Evolutionary conservation across 768 basidiomycete genomes (phyloP), one percentile per base, ranked within the genome.

Genomic region (Sistotremastrum suecicum): DNA sequence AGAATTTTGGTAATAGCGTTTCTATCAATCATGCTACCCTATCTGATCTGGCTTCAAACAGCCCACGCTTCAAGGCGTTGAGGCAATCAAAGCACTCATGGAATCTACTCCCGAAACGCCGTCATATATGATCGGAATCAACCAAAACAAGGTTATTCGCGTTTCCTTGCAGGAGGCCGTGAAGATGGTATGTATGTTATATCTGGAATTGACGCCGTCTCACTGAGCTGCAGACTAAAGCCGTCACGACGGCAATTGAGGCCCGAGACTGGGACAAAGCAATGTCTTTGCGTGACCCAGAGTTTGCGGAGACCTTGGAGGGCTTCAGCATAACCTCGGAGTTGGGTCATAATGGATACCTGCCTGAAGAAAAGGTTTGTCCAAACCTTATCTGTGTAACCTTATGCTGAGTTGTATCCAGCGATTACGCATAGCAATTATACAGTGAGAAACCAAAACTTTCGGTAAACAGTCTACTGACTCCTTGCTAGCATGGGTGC

Each of bases 31-130:
- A 12, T n/a, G 47, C 41, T 20, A 11, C 5, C 12, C n/a, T 9
- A 10, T 41, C 7, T 9, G 5, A 28, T 7, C 39, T 31, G 28
- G 7, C 3, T 10, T 10, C 37, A 34, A 38, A 7, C 54, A 94
- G 90, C 90, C 94, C 0, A 95, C 92, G 0, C 66, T 98, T n/a
- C 92, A 99, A 70, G 92, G 90, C 44, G 74, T 90, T 32, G 86
- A 95, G 57, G 94, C 95, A 1, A 84, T 98, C 42, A 75, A 90
- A 44, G 84, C 88, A 2, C 68, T 98, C 30, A 67, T 98, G 5
- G 78, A 83, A 54, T 76, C 94, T 0, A 84, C 77, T 0, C 89
- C 92, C 4, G 76, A 83, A 12, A 89, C 85, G 0, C 94, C 94
- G 4, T 94, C 90, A 0, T 97, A 92, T 59, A 94, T 99, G 83